Percentiles rank a stretch among this genome's conserved stretches.
Evolutionary conservation across 331 rosid species (phyloP).

Genomic region (Prunus yedoensis): DNA sequence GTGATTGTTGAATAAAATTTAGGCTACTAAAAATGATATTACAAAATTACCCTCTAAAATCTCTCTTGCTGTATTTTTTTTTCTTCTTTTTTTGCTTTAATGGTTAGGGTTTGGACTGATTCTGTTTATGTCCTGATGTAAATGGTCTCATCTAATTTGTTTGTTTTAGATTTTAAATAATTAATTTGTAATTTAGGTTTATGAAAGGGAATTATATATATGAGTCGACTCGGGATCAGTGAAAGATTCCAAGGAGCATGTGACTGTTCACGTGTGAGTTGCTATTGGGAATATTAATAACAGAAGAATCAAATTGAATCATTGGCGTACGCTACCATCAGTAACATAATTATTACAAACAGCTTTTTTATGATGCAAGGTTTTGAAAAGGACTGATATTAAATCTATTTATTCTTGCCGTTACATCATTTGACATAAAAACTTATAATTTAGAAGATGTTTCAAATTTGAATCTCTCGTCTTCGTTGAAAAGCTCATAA

Average conservation of each 20-base stretch:
- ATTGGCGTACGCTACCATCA: background rate
- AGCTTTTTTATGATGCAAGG: no score
- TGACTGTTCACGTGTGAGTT: slow-evolving; percentile 28
- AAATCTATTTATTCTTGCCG: no score
- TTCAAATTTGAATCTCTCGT: no score
- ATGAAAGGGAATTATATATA: background rate
- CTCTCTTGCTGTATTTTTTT: background rate
- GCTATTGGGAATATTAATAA: no score
- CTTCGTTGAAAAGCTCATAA: fast-evolving
- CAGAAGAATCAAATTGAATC: background rate
- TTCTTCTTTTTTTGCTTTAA: background rate
- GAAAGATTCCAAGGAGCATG: slow-evolving; percentile 15
- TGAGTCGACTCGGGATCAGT: slow-evolving; percentile 19
- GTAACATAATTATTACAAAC: background rate
- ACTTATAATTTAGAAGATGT: no score
- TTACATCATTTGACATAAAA: no score
- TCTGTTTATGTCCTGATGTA: background rate
- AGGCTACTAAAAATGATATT: no score
- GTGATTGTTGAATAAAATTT: no score
- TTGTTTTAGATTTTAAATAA: background rate
- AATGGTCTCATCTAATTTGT: background rate
- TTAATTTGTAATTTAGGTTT: background rate
- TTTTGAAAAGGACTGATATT: no score
- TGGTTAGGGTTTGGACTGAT: background rate
- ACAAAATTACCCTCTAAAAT: background rate